Conservation (phyloP, 345 rosid genomes). For the Eucalyptus dawsonii region DNA sequence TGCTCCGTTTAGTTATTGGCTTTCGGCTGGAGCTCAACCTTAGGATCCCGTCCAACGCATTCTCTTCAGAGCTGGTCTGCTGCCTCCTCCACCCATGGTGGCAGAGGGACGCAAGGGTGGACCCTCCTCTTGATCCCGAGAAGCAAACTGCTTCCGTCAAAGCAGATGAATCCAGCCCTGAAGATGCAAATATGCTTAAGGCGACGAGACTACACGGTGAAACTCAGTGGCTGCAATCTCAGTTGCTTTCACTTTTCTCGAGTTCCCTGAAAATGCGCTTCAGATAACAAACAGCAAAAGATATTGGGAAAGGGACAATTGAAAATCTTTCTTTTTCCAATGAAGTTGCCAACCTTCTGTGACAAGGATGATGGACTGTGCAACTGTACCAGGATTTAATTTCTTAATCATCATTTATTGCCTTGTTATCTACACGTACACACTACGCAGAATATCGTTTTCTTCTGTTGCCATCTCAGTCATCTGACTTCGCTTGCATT, state of each 20-base stretch:
- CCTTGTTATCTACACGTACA: neutral
- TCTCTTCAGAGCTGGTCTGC: conserved; percentile 74
- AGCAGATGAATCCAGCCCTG: neutral
- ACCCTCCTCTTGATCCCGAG: conserved; percentile 43
- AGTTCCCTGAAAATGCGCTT: neutral
- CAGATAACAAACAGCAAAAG: neutral
- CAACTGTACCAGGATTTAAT: neutral
- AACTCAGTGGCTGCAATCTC: neutral
- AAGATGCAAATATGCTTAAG: neutral
- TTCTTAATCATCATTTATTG: neutral
- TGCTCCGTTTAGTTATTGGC: conserved; percentile 52
- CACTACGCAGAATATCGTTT: neutral
- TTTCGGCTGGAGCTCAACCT: conserved; percentile 92
- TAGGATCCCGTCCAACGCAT: conserved; percentile 74
- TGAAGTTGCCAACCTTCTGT: neutral
- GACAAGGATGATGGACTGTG: neutral
- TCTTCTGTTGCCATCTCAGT: neutral
- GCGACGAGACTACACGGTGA: neutral
- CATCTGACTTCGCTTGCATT: neutral
- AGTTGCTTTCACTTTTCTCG: neutral
- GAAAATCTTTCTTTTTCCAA: neutral
- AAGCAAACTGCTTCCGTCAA: conserved; percentile 1
- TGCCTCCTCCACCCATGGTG: conserved; percentile 91
- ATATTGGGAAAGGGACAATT: neutral
- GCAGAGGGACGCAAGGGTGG: conserved; percentile 82